Evolutionary conservation across 306 rosid genomes (phyloP).

Genomic region (Medicago lupulina): DNA sequence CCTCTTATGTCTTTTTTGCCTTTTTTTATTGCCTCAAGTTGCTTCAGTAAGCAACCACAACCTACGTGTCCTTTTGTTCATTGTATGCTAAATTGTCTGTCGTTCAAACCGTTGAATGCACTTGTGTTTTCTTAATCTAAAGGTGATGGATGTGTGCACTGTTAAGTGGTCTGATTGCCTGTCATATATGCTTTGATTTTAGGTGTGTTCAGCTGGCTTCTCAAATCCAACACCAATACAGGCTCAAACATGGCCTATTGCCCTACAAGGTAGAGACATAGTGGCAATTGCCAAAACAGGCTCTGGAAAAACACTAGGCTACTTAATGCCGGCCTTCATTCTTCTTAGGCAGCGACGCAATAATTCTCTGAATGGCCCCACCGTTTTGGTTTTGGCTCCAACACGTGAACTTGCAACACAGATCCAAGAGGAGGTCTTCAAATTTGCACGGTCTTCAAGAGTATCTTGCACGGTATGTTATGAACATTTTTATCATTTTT

Average conservation of each 20-base stretch:
- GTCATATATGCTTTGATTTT: constrained; percentile 49
- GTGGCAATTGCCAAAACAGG: constrained; percentile 99
- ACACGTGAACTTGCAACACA: constrained; percentile 99
- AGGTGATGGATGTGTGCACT: constrained; percentile 33
- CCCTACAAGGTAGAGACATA: constrained; percentile 93
- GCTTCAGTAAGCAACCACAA: constrained; percentile 99
- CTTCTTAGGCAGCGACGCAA: constrained; percentile 83
- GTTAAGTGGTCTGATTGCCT: constrained; percentile 49
- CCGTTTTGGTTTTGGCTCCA: constrained; percentile 96
- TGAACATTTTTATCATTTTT: constrained; percentile 27
- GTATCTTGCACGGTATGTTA: constrained; percentile 90
- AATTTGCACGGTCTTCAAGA: constrained; percentile 88
- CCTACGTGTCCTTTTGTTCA: constrained; percentile 65
- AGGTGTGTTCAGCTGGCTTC: constrained; percentile 95
- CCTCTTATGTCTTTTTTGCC: constrained; percentile 87
- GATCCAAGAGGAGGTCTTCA: constrained; percentile 87
- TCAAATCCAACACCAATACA: constrained; percentile 95
- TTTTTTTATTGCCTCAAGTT: constrained; percentile 95
- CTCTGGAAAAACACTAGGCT: constrained; percentile 97
- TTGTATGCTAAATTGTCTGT: constrained; percentile 48
- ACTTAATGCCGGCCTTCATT: constrained; percentile 88
- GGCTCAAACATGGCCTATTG: constrained; percentile 99
- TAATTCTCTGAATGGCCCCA: constrained; percentile 85
- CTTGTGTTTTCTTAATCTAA: constrained; percentile 30
- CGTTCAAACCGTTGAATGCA: constrained; percentile 38